A percentile compares a stretch with the other conserved stretches of the same genome.
These are phyloP conservation scores for Cicer yamashitae DNA, from an alignment of 306 rosid species.

Conservation along the genomic window DNA sequence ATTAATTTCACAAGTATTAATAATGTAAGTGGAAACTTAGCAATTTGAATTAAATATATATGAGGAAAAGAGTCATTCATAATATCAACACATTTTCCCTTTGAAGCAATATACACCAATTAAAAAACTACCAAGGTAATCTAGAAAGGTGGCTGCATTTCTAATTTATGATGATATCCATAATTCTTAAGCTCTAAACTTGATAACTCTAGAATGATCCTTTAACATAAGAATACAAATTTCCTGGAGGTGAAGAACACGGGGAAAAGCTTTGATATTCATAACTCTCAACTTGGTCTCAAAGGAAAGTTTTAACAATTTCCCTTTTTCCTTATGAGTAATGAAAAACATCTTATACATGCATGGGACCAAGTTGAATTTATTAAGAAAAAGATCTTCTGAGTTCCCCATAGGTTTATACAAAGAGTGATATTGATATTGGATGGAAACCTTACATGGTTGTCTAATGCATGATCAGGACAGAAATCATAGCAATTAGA, in stretches of 20 bases:
- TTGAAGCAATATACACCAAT: constrained; percentile 12
- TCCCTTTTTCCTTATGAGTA: too few species aligned
- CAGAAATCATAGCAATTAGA: constrained; percentile 14
- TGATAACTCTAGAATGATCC: neutral
- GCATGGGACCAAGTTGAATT: neutral
- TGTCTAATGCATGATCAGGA: constrained; percentile 16
- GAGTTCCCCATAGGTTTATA: neutral
- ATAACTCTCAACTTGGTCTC: neutral
- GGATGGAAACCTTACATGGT: constrained; percentile 19
- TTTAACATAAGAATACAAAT: constrained; percentile 18
- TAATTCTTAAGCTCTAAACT: constrained; percentile 8
- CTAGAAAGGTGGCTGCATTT: constrained; percentile 7
- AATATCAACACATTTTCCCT: constrained; percentile 22
- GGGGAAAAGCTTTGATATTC: constrained; percentile 15
- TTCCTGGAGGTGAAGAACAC: neutral
- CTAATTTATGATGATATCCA: constrained; percentile 10
- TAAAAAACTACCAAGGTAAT: constrained; percentile 8
- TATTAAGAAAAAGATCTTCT: constrained; percentile 12
- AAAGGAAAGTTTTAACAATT: too few species aligned
- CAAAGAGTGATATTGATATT: constrained; percentile 10
- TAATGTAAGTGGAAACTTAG: neutral
- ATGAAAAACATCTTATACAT: neutral
- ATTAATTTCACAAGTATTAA: constrained; percentile 14
- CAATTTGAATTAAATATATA: neutral
- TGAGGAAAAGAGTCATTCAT: neutral